Percentiles rank a stretch among this genome's conserved stretches.
These are phyloP conservation scores for Lathyrus oleraceus DNA, from an alignment of 306 rosid genomes.

Conservation along the genomic window DNA sequence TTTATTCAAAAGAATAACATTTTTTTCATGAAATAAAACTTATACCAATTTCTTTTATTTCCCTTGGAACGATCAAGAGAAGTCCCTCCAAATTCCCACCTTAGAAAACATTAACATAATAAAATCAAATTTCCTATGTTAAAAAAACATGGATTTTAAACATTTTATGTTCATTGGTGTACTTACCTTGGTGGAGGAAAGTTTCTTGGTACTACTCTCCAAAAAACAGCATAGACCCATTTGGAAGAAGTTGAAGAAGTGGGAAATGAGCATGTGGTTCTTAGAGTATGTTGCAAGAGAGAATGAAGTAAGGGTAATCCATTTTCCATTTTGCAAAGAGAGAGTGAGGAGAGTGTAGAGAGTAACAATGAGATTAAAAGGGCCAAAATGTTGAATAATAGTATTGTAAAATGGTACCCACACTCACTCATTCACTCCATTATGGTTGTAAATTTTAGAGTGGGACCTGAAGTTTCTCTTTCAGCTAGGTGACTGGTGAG, in stretches of 20 bases:
- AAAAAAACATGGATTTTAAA: not conserved
- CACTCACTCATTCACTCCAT: constrained; percentile 41
- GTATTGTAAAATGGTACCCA: constrained; percentile 33
- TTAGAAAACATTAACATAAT: constrained; percentile 37
- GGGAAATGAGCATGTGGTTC: constrained; percentile 59
- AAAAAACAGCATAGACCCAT: constrained; percentile 88
- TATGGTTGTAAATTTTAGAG: constrained; percentile 28
- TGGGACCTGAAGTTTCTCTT: constrained; percentile 51
- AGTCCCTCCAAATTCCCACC: constrained; percentile 90
- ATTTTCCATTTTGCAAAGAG: constrained; percentile 56
- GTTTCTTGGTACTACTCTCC: constrained; percentile 84
- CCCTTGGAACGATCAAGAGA: constrained; percentile 83
- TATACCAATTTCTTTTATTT: constrained; percentile 84
- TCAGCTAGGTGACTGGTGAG: constrained; percentile 21
- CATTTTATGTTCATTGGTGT: not conserved
- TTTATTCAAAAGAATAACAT: not conserved
- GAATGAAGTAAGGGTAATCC: constrained; percentile 73
- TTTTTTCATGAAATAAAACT: constrained; percentile 10
- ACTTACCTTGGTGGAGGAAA: constrained; percentile 88
- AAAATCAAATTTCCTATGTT: not conserved
- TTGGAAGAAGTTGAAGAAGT: constrained; percentile 64
- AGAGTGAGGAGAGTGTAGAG: constrained; percentile 15
- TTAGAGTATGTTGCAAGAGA: constrained; percentile 78
- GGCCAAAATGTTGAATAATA: constrained; percentile 29
- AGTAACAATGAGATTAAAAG: constrained; percentile 31